phyloP scores from a whole-genome alignment of 805 yeast species.

The Blastobotrys peoriensis region DNA sequence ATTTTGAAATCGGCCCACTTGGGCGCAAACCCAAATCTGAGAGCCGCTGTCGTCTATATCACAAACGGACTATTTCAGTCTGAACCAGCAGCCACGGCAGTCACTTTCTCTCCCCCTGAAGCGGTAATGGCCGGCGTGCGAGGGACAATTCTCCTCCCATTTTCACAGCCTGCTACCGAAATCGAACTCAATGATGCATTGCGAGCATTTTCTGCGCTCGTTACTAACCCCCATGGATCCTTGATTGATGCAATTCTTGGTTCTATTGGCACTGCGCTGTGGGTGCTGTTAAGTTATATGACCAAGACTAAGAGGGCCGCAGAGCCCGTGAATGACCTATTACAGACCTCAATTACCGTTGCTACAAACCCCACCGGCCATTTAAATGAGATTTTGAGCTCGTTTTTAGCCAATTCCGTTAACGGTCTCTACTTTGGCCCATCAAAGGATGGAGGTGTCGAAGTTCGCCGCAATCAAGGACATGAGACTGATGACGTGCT shows the following conservation, averaged over 20 bases:
- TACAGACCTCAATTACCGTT: constrained; percentile 5
- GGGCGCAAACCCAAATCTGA: constrained; percentile 49
- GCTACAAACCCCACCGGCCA: background rate
- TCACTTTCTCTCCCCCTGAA: constrained; percentile 27
- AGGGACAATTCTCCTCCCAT: background rate
- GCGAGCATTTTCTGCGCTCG: constrained; percentile 42
- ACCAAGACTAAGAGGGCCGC: constrained; percentile 16
- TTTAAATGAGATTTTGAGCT: background rate
- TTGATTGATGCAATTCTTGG: background rate
- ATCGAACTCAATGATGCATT: constrained; percentile 51
- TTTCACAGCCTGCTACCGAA: background rate
- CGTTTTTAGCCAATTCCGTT: background rate
- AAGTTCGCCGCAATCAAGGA: background rate
- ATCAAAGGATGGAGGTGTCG: background rate
- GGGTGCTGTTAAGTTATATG: constrained; percentile 21
- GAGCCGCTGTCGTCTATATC: constrained; percentile 43
- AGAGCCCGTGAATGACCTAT: constrained; percentile 6
- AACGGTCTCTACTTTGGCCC: background rate
- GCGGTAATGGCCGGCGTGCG: background rate
- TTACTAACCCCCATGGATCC: background rate
- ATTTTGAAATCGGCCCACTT: constrained; percentile 49
- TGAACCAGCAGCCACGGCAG: constrained; percentile 4
- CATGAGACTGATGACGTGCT: background rate
- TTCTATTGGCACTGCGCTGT: constrained; percentile 9
- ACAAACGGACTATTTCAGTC: constrained; percentile 37